Evolutionary conservation across 345 rosid species (phyloP), one percentile per base, ranked within the genome.

Genomic region (Boechera divaricarpa): DNA sequence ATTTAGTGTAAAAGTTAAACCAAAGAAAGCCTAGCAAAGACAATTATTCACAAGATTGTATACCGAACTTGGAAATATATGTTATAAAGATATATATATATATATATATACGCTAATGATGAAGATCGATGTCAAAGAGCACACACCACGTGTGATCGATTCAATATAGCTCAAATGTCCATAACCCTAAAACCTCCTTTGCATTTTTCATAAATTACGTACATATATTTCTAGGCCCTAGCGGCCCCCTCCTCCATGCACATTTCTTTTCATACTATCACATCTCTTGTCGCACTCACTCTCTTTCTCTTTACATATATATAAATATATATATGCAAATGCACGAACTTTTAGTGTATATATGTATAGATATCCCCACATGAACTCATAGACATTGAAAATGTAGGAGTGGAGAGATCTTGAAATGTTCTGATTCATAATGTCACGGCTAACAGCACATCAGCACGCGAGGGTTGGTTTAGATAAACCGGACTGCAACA

Each of bases 221-320:
- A 45, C 67, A 55, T 63, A 35, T 21, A 38, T n/a, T 51, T 57
- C 61, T 63, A 78, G n/a, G 71, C 77, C 73, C 59, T 77, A 77
- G 72, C 13, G 55, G 54, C n/a, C 54, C 80, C 76, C 76, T 64
- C 59, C 61, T n/a, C 54, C 77, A 58, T 78, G 81, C 81, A 72
- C 55, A 69, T 78, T 49, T 66, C 81, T 58, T 58, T 72, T 78
- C 81, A 77, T 49, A 60, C 72, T 72, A 51, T 72, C 81, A 78
- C 73, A 78, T 78, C 81, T 26, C 26, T 45, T 63, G 71, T 77
- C 76, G 55, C 71, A 1, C 63, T 76, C 75, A 33, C 71, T 70
- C 58, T 16, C 55, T 60, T 12, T 33, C 42, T n/a, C n/a, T 55
- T 54, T 12, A 54, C 18, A 41, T 61, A 10, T 8, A 16, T 47